phyloP scores from a whole-genome alignment of 176 grass and related monocot species.

The Lolium multiflorum region DNA sequence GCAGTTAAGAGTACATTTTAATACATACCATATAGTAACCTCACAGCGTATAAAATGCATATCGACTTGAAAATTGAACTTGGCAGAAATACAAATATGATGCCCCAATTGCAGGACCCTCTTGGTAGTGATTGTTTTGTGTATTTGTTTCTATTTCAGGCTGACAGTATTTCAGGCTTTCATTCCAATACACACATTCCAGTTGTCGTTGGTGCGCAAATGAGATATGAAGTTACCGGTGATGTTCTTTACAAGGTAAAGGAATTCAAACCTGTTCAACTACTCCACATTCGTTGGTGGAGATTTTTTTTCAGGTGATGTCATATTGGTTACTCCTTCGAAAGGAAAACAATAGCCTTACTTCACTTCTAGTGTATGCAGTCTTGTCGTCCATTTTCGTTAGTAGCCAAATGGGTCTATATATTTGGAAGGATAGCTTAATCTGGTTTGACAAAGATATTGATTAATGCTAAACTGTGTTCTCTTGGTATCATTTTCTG shows the following conservation, averaged over 20 bases:
- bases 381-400: neutral
- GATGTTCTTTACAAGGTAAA: slow-evolving; percentile 97
- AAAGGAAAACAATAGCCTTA: neutral
- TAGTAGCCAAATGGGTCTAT: too few species aligned
- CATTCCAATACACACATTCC: slow-evolving; percentile 98
- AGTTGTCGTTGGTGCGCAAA: slow-evolving; percentile 85
- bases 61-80: neutral
- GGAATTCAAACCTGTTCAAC: neutral
- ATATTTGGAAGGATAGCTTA: neutral
- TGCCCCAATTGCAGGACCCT: slow-evolving; percentile 11
- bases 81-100: neutral
- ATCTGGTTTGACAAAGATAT: neutral
- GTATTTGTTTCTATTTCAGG: slow-evolving; percentile 54
- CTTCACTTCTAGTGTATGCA: slow-evolving; percentile 13
- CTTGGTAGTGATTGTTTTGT: slow-evolving; percentile 13
- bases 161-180: slow-evolving; percentile 82
- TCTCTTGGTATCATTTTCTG: neutral
- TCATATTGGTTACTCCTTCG: neutral
- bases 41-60: neutral
- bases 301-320: neutral
- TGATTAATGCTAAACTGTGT: neutral
- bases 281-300: slow-evolving; percentile 25
- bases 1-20: neutral
- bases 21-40: neutral
- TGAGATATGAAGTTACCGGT: slow-evolving; percentile 94